Evolutionary conservation across 441 rosid genomes (phyloP).

Genomic region (Erodium texanum): DNA sequence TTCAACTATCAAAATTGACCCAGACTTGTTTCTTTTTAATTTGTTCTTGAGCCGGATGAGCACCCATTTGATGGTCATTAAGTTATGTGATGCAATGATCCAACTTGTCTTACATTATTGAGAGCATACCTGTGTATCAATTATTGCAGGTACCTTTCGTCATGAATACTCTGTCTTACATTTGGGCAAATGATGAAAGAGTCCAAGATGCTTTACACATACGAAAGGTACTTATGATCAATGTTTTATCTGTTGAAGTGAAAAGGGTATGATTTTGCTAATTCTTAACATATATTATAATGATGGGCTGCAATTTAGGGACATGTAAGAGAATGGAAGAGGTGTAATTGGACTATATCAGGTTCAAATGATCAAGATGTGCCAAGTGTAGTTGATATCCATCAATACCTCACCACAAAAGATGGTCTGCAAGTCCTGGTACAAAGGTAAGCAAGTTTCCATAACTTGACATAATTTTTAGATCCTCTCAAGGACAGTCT

Average conservation of each 20-base stretch:
- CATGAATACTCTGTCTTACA: background rate
- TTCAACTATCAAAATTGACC: too few species aligned
- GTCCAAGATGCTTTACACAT: background rate
- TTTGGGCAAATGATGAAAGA: background rate
- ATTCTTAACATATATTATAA: too few species aligned
- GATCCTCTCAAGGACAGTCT: too few species aligned
- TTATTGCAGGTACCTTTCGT: background rate
- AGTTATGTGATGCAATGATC: too few species aligned
- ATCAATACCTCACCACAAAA: background rate
- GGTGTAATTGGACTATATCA: background rate
- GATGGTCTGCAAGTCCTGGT: background rate
- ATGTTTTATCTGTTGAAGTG: background rate
- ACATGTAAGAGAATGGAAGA: background rate
- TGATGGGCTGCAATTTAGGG: background rate
- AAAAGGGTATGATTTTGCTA: background rate
- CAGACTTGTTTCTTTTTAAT: too few species aligned
- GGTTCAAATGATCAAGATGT: background rate
- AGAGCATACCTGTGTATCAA: background rate
- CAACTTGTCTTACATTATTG: background rate
- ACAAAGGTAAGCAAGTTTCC: background rate
- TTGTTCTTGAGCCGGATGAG: too few species aligned
- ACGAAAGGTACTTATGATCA: background rate
- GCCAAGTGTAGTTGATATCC: background rate
- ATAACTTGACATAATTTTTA: too few species aligned
- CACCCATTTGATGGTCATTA: too few species aligned